Base-by-base conservation (phyloP, 495 filamentous ascomycete genomes). In the Aspergillus ostianus region DNA sequence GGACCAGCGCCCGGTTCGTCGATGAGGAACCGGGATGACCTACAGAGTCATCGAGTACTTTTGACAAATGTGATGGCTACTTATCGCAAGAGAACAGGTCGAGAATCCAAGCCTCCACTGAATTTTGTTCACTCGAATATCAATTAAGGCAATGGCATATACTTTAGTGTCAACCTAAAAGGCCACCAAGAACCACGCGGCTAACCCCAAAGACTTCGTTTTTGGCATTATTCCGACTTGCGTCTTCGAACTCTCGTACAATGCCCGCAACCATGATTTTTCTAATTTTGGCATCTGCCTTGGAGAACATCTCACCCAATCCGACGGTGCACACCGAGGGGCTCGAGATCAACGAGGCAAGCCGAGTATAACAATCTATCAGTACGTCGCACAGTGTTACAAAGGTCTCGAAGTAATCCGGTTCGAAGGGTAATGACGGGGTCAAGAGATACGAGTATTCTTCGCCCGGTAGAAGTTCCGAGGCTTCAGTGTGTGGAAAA, bases 361-460 rank as follows among this genome's bases (percentile, higher is more conserved):
- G 84, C 32, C 87, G 82, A 51, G 86, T 85, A 73, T 99, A 99
- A 65, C 86, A 90, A 65, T 98, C 94, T 62, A 97, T 95, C 58
- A 99, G 74, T 3, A 95, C 90, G 71, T 99, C 95, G 74, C 94
- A 98, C 23, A 99, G 79, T 9, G 94, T 97, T n/a, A 92, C 89
- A 73, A 98, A 98, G 0, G 91, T 95, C 75, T 96, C 91, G 71
- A 92, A 95, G 68, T 96, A 99, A 73, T 99, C 94, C 10, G 93
- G 93, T 52, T 98, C 94, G 67, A 99, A 99, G 0, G 94, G 94
- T 53, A 98, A 77, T n/a, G 87, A 87, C 0, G 95, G 95, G 5
- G 92, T 98, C 1, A 94, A 78, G 6, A 99, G 85, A 71, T 93
- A 87, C 0, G 85, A 85, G 63, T 97, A 99, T 66, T 92, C 89